phyloP scores from a whole-genome alignment of 176 grass and related monocot species.

The Alloteropsis semialata region DNA sequence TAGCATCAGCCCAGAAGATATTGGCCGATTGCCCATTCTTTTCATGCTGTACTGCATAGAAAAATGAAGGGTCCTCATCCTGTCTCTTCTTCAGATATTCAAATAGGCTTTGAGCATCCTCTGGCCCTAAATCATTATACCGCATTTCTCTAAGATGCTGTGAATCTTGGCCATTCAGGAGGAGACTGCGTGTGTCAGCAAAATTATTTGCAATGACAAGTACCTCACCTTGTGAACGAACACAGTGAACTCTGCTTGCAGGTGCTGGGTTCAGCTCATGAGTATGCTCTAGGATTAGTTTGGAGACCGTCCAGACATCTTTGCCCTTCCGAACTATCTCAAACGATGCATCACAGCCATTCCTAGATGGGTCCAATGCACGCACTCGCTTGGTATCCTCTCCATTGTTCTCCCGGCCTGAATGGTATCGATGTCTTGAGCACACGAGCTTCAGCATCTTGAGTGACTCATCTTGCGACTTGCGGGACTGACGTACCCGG shows the following conservation, averaged over 20 bases:
- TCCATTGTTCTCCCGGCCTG: slow-evolving; percentile 58
- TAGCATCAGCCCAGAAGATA: slow-evolving; percentile 89
- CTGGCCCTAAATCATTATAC: slow-evolving; percentile 84
- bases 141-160: slow-evolving; percentile 49
- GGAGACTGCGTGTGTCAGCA: slow-evolving; percentile 82
- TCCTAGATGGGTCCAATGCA: slow-evolving; percentile 42
- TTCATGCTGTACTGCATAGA: slow-evolving; percentile 64
- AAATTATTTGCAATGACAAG: slow-evolving; percentile 98
- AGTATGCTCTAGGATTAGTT: slow-evolving; percentile 84
- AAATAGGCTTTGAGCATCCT: slow-evolving; percentile 76
- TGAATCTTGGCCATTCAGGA: slow-evolving; percentile 66
- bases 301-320: slow-evolving; percentile 74
- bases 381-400: slow-evolving; percentile 57
- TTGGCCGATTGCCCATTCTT: slow-evolving; percentile 61
- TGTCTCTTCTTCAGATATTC: slow-evolving; percentile 72
- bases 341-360: slow-evolving; percentile 81
- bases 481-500: slow-evolving; percentile 82
- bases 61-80: slow-evolving; percentile 74
- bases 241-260: slow-evolving; percentile 68
- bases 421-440: slow-evolving; percentile 89
- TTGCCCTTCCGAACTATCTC: slow-evolving; percentile 91
- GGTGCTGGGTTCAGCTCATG: slow-evolving; percentile 65
- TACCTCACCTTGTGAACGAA: slow-evolving; percentile 90
- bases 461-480: slow-evolving; percentile 77
- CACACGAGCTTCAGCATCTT: slow-evolving; percentile 99